Evolutionary conservation across 768 basidiomycete species (phyloP).

Genomic region (Russula sp.): DNA sequence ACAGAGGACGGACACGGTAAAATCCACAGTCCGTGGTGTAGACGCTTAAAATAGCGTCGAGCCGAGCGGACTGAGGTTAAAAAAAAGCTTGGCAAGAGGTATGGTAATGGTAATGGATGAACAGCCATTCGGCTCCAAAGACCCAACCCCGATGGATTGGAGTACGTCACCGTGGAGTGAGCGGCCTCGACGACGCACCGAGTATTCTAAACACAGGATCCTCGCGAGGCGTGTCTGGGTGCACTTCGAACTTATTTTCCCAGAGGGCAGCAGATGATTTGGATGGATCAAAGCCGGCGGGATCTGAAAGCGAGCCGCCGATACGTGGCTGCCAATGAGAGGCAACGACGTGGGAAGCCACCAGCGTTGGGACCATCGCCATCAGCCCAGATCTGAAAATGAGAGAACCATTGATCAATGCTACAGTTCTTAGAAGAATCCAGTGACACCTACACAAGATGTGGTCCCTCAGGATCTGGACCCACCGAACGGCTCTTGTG

Average conservation of each 20-base stretch:
- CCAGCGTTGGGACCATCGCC: slow-evolving; percentile 70
- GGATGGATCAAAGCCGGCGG: slow-evolving; percentile 69
- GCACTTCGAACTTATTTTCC: slow-evolving; percentile 81
- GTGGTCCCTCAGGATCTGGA: slow-evolving; percentile 40
- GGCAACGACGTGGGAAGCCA: slow-evolving; percentile 64
- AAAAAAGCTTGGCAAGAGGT: neutral
- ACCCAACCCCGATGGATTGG: neutral
- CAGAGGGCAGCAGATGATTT: slow-evolving; percentile 74
- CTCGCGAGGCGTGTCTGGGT: slow-evolving; percentile 72
- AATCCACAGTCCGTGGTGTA: neutral
- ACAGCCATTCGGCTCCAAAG: neutral
- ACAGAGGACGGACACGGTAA: neutral
- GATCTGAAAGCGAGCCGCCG: slow-evolving; percentile 58
- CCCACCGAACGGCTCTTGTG: slow-evolving; percentile 65
- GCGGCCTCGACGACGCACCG: neutral
- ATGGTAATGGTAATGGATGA: neutral
- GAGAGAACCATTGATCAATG: slow-evolving; percentile 27
- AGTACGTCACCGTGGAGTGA: slow-evolving; percentile 1
- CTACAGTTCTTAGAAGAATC: slow-evolving; percentile 1
- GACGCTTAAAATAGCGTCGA: neutral
- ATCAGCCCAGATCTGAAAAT: slow-evolving; percentile 53
- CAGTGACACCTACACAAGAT: slow-evolving; percentile 39
- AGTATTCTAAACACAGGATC: slow-evolving; percentile 40
- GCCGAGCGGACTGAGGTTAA: neutral
- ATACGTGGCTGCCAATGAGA: slow-evolving; percentile 48